These are phyloP conservation scores for Ascosphaera acerosa DNA, from an alignment of 2,329 filamentous ascomycete genomes.

Conservation along the genomic window DNA sequence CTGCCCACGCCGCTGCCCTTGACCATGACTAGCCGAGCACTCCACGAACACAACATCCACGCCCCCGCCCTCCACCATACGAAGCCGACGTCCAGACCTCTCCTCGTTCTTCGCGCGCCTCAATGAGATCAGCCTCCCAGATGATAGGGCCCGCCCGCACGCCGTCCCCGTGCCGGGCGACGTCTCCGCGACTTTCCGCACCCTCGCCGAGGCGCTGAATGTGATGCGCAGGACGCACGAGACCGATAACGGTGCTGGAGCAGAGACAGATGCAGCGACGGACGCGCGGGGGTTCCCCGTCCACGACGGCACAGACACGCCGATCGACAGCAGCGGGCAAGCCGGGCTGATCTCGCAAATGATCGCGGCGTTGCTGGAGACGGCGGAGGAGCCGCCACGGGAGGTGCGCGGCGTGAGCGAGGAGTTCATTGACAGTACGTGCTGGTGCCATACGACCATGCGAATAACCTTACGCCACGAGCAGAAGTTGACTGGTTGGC, in stretches of 20 bases:
- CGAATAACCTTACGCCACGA: too few relatives aligned
- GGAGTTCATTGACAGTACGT: conserved; percentile 29
- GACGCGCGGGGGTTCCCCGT: conserved; percentile 13
- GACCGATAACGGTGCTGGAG: conserved; percentile 12
- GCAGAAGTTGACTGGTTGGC: too few relatives aligned
- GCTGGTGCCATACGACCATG: background rate
- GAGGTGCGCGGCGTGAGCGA: conserved; percentile 36
- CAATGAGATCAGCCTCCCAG: conserved; percentile 27
- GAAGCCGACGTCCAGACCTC: conserved; percentile 33
- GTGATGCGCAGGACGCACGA: conserved; percentile 25
- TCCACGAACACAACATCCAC: conserved; percentile 8
- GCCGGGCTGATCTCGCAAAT: conserved; percentile 25
- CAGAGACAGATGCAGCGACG: too few relatives aligned
- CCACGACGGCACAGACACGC: conserved; percentile 22
- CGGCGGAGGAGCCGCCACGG: conserved; percentile 32
- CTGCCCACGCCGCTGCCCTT: too few relatives aligned
- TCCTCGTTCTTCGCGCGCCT: conserved; percentile 39
- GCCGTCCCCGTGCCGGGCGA: conserved; percentile 35
- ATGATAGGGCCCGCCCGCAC: conserved; percentile 27
- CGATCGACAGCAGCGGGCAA: conserved; percentile 10
- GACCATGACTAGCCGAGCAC: conserved; percentile 1
- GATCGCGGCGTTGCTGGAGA: conserved; percentile 28
- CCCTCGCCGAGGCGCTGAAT: conserved; percentile 34
- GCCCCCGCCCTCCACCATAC: conserved; percentile 10
- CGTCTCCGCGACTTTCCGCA: conserved; percentile 32